These are phyloP conservation scores for Bryoglossum gracile DNA, from an alignment of 495 filamentous ascomycete species.

Conservation along the genomic window DNA sequence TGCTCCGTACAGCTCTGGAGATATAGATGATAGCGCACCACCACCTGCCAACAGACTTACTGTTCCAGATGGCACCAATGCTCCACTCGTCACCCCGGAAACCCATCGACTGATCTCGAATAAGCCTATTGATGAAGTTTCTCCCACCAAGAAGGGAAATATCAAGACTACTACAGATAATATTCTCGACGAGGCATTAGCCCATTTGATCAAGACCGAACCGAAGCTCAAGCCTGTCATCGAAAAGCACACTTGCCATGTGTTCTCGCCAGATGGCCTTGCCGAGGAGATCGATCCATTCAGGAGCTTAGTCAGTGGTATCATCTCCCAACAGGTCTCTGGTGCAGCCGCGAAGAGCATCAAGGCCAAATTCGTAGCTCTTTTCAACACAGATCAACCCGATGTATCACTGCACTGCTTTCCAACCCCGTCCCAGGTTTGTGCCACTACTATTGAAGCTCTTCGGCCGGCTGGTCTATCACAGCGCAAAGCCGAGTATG, in stretches of 20 bases:
- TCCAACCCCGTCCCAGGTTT: conserved; percentile 69
- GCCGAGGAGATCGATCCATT: conserved; percentile 85
- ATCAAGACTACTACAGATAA: conserved; percentile 59
- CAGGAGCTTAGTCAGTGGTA: conserved; percentile 68
- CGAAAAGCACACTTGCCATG: conserved; percentile 62
- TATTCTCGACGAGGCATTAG: conserved; percentile 69
- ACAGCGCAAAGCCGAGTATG: conserved; percentile 90
- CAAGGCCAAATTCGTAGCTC: conserved; percentile 69
- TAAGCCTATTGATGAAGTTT: conserved; percentile 40
- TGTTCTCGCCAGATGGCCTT: conserved; percentile 78
- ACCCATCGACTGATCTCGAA: conserved; percentile 62
- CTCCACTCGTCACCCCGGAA: conserved; percentile 69
- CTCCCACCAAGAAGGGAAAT: conserved; percentile 50
- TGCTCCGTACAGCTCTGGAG: conserved; percentile 11
- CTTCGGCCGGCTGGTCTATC: conserved; percentile 83
- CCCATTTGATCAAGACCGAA: conserved; percentile 71
- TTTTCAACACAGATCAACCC: conserved; percentile 49
- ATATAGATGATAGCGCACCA: conserved; percentile 19
- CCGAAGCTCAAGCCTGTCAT: conserved; percentile 66
- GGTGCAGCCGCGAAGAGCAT: conserved; percentile 86
- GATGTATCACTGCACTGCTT: conserved; percentile 41
- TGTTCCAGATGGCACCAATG: conserved; percentile 53
- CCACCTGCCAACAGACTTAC: conserved; percentile 38
- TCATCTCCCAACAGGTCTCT: conserved; percentile 94
- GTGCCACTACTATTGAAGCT: conserved; percentile 45